Base-by-base conservation (phyloP, 2,329 filamentous ascomycete species). In the Beauveria australis region DNA sequence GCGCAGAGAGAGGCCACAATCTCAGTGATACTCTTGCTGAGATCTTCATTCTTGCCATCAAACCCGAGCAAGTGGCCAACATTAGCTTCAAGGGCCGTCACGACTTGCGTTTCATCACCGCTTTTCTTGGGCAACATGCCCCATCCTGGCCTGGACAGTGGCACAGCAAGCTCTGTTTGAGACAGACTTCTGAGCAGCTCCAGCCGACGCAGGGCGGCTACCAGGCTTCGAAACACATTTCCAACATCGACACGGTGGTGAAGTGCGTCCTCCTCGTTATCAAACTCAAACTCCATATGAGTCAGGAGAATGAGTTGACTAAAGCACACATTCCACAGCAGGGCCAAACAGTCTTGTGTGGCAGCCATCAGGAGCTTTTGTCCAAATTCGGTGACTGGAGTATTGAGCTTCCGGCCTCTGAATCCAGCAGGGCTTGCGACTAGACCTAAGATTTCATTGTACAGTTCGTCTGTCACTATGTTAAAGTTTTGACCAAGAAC, bases 271-370 rank as follows among this genome's bases (percentile, higher is more conserved):
- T 91, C 86, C 47, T 88, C 85, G 65, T 86, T 83, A 61, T 92
- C 89, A 58, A 90, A 83, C 69, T 94, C 91, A 44, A 87, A 87
- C 71, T 94, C 89, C 80, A 97, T 88, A 72, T 97, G 92, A 10
- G 94, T 82, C 18, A 96, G 79, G 7, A 99, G 80, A 3, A 94
- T 81, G 2, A 97, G 77, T 61, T 97, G 83, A 68, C 93, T 91
- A 64, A 95, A 85, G 55, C 95, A 85, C 9, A 94, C 79, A 62
- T 84, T 84, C 75, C 86, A 87, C 62, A 89, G 88, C 37, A 90
- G 75, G 55, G 88, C 81, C 7, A 94, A 82, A 14, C 84, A 88
- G 69, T 97, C 92, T 68, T 93, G 89, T 0, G 89, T 85, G 7
- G 91, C 88, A 63, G 86, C 87, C 12, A 96, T 83, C 16, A 92